These are phyloP conservation scores for Fonsecaea erecta DNA, from an alignment of 2,329 filamentous ascomycete genomes.

Conservation along the genomic window DNA sequence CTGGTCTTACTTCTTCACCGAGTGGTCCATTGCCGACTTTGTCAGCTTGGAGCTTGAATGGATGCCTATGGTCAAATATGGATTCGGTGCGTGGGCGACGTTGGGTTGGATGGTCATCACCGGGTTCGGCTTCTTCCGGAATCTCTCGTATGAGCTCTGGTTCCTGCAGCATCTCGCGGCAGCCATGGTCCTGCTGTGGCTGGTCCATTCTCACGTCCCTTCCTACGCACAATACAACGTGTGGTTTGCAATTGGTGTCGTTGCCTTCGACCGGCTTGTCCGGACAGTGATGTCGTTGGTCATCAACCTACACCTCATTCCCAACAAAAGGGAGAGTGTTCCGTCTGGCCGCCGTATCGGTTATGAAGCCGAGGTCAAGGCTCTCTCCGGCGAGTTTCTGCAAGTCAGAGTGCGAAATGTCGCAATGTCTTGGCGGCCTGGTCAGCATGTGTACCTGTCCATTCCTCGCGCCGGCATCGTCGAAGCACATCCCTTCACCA, in stretches of 20 bases:
- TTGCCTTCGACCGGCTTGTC: constrained; percentile 31
- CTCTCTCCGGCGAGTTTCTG: constrained; percentile 21
- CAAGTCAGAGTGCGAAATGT: constrained; percentile 25
- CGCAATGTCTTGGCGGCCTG: constrained; percentile 61
- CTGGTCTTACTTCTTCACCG: constrained; percentile 59
- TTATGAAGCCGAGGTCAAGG: constrained; percentile 24
- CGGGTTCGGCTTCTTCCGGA: constrained; percentile 55
- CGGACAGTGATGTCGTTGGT: constrained; percentile 24
- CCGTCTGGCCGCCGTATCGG: constrained; percentile 11
- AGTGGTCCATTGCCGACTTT: constrained; percentile 58
- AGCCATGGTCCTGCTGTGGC: constrained; percentile 54
- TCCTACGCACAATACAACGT: constrained; percentile 34
- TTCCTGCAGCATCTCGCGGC: constrained; percentile 59
- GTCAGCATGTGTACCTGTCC: constrained; percentile 63
- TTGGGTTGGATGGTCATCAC: constrained; percentile 58
- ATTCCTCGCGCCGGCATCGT: constrained; percentile 24
- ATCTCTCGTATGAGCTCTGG: constrained; percentile 59
- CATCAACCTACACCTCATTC: constrained; percentile 26
- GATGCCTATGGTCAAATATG: constrained; percentile 56
- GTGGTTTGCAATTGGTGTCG: constrained; percentile 32
- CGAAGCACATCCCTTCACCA: constrained; percentile 69
- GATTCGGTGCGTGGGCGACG: constrained; percentile 58
- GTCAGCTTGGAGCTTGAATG: constrained; percentile 54
- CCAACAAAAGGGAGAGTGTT: not conserved
- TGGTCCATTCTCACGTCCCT: constrained; percentile 42